Conservation (phyloP, 306 rosid genomes). For the Cyclanthera cordifolia region DNA sequence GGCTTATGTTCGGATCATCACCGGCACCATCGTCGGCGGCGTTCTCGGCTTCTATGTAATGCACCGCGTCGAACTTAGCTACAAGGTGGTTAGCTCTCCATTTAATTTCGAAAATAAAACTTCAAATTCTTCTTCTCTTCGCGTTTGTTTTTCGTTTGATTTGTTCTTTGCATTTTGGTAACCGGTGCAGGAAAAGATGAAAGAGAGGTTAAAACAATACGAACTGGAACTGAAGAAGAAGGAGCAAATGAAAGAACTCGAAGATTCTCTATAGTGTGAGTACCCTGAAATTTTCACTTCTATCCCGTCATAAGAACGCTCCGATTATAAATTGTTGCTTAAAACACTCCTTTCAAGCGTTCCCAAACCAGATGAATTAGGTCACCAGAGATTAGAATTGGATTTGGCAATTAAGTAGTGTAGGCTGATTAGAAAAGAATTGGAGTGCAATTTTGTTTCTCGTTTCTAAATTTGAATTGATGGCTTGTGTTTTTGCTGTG, state of each 20-base stretch:
- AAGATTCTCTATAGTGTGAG: constrained; percentile 39
- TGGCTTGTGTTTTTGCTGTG: not conserved
- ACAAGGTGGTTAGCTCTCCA: constrained; percentile 58
- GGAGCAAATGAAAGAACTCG: constrained; percentile 45
- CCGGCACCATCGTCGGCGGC: constrained; percentile 62
- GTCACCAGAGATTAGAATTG: not conserved
- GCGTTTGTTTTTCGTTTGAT: not conserved
- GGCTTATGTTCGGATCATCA: constrained; percentile 64
- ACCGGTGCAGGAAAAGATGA: constrained; percentile 52
- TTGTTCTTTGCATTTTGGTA: not conserved
- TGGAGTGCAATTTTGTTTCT: not conserved
- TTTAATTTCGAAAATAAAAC: not conserved
- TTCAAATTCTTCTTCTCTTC: not conserved
- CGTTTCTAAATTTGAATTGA: not conserved
- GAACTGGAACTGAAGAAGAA: constrained; percentile 54
- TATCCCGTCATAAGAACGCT: not conserved
- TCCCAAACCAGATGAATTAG: not conserved
- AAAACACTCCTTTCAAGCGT: not conserved
- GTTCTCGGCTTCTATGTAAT: constrained; percentile 78
- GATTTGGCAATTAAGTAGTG: not conserved
- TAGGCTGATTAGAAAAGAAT: not conserved
- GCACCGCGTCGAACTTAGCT: constrained; percentile 55
- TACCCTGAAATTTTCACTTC: not conserved
- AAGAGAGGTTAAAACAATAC: constrained; percentile 47
- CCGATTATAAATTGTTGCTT: not conserved